Conservation (phyloP, 2,329 filamentous ascomycete species). For the Neopestalotiopsis sp. region DNA sequence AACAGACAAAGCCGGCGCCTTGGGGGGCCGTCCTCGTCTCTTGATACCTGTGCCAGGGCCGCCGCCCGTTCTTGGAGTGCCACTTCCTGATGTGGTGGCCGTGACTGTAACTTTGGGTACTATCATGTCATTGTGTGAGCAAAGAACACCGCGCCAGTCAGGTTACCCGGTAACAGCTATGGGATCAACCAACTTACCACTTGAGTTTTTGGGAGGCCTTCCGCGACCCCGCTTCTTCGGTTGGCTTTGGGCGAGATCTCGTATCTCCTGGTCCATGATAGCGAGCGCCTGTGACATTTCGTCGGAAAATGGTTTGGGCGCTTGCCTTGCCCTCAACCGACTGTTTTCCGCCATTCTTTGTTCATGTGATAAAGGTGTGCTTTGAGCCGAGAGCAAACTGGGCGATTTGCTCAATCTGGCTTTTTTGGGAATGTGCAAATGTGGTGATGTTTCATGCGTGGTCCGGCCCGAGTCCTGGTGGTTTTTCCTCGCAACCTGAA, state of each 20-base stretch:
- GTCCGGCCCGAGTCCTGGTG: neutral
- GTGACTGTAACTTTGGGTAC: no score
- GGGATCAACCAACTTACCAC: slow-evolving; percentile 36
- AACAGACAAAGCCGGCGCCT: slow-evolving; percentile 42
- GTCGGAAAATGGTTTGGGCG: neutral
- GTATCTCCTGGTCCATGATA: slow-evolving; percentile 2
- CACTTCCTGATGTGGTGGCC: slow-evolving; percentile 4
- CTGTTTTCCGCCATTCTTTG: neutral
- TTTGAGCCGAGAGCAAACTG: neutral
- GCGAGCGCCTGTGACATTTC: slow-evolving; percentile 4
- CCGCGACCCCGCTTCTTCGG: slow-evolving; percentile 44
- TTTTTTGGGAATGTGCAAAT: neutral
- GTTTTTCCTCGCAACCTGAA: neutral
- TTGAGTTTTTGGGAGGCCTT: slow-evolving; percentile 51
- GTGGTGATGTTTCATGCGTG: neutral
- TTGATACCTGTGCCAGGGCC: slow-evolving; percentile 17
- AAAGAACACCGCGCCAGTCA: neutral
- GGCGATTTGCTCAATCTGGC: neutral
- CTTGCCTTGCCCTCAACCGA: neutral
- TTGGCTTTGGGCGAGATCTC: neutral
- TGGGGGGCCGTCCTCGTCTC: slow-evolving; percentile 46
- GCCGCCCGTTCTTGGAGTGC: neutral
- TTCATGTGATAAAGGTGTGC: neutral
- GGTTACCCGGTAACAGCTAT: neutral
- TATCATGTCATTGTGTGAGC: neutral